Base-by-base conservation (phyloP, 208 protist species). In the Trypanosoma cruzi region DNA sequence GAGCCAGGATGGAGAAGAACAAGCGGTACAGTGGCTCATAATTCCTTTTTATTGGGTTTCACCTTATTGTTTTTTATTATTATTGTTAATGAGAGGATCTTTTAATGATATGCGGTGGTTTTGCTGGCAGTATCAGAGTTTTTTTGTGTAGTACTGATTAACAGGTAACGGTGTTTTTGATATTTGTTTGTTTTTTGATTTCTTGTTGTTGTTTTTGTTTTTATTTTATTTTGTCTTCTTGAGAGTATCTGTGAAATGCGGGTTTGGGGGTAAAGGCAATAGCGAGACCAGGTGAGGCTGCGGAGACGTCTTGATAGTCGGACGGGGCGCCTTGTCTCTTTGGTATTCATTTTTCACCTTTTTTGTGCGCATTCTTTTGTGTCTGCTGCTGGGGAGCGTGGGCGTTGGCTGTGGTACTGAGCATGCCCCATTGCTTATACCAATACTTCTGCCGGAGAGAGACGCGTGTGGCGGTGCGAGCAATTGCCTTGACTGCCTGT, bases 401-500 rank as follows among this genome's bases (percentile, higher is more conserved):
- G 36, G 10, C 36, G 36, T 13, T 13, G 36, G 10, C 36, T 13
- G 36, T 40, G 10, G 36, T 10, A 10, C 10, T 40, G 10, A 40
- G 10, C 36, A 40, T 40, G 10, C 36, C 4, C 36, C 36, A 10
- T 10, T 10, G 36, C 36, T 10, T 13, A 10, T n/a, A 29, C 11
- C 16, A n/a, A 64, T 32, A 11, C 8, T 50, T 24, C 28, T 24
- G n/a, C 18, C 24, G 10, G 37, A 57, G 16, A n/a, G 18, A 18
- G 46, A 64, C 20, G 34, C 14, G 5, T 69, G 64, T 34, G 26
- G 40, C n/a, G n/a, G n/a, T 5, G 53, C 48, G 16, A 64, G 13
- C 34, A 58, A 8, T 5, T 73, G 67, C 56, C 31, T 73, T 20
- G 57, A 73, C 28, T 73, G 67, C 42, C 26, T 73, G 3, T 73